Evolutionary conservation across 1,139 yeast species (phyloP), one percentile per base, ranked within the genome.

Genomic region (Zygosaccharomyces sapae): DNA sequence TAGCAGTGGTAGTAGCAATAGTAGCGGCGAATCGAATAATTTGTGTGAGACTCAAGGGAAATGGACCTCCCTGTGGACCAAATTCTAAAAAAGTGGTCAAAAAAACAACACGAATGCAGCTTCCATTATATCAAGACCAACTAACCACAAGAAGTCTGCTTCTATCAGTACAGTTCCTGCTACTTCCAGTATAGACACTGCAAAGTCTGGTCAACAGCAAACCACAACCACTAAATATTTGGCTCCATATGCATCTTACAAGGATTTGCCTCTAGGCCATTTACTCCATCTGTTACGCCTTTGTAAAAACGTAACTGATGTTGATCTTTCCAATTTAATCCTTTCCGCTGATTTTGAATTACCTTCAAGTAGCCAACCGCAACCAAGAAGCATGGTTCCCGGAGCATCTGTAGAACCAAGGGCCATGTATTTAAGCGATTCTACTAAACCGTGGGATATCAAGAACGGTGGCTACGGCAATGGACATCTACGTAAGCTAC

Each of bases 231-330:
- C 8, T 24, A 48, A 76, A 52, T 79, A 78, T 53, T 62, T 84
- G 36, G 58, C 72, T 44, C 80, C 75, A 58, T 82, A 81, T 59
- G 74, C 85, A 2, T 70, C 75, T 19, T 74, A 81, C 13, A 78
- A 74, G 55, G 94, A 85, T 63, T 58, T 85, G 4, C 94, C 94
- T 0, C 68, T 81, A 41, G 94, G 92, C 0, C 77, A 79, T 56
- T 58, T 84, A 5, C 61, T 84, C 27, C 88, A 83, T 62, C 59
- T 84, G 39, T 61, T 85, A 35, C 73, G 73, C 35, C 65, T 76
- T 33, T 84, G 94, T 58, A 80, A 80, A 5, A 80, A 82, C 54
- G 57, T 84, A 36, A 65, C 60, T 7, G 59, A 67, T 6, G 56
- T 84, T 19, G 71, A 83, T 54, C 61, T 85, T 18, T 80, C 78